Evolutionary conservation across 805 yeast species (phyloP), one percentile per base, ranked within the genome.

Genomic region (Candida golubevii): DNA sequence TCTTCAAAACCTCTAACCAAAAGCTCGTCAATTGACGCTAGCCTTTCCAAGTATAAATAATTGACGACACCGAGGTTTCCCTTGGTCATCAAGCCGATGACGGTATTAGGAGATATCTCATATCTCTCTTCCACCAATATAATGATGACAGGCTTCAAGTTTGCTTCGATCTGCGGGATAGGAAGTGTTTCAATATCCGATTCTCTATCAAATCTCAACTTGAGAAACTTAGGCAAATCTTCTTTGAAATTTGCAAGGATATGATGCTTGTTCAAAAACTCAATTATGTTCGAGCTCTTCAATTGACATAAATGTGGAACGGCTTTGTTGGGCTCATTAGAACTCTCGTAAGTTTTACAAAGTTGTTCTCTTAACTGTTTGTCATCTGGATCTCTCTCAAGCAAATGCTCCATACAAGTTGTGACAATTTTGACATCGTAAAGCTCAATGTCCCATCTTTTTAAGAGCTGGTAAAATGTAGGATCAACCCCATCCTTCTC

Each of bases 81-180:
- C 1, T 64, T 50, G 13, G 69, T 57, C 57, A 88, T 70, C 26
- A 76, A 51, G 0, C 68, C 51, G 0, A 88, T 62, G 0, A 91
- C 67, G 2, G 64, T 59, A 1, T 57, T 53, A 0, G 95, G 85
- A 2, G 71, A 50, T 4, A 90, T 63, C 54, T 85, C 88, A 52
- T 82, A 85, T 35, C 88, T 69, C 39, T 78, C 78, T 9, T 76
- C 79, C 3, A 83, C 82, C 28, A 88, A 65, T 7, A 86, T 64
- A 4, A 69, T 60, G 7, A 87, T 66, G 1, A 81, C 63, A 12
- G 74, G 75, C 2, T 49, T 39, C 7, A 85, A 57, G 18, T 62
- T 63, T 1, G 58, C 56, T 18, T 67, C 61, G 2, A 83, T 48
- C 6, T 67, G 61, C 1, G 61, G 63, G 1, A 79, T 60, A 1